Evolutionary conservation across 2,329 filamentous ascomycete genomes (phyloP), one percentile per base, ranked within the genome.

Genomic region (Ceratocystis alfenasii): DNA sequence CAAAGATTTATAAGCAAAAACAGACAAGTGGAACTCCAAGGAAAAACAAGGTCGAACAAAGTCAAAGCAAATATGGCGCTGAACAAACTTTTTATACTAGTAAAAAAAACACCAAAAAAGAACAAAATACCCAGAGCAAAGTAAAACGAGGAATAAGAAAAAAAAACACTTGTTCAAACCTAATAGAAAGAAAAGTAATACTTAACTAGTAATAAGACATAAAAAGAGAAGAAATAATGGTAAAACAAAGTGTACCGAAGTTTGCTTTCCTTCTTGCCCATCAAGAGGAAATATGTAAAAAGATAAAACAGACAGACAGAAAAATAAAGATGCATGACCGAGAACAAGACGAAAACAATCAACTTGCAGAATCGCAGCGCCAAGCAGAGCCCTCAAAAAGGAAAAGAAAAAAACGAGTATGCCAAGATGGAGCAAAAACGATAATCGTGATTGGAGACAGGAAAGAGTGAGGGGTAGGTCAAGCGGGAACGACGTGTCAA

Each of bases 41-140:
- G 10, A 22, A 46, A 65, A 20, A 62, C 28, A n/a, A 22, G n/a
- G 17, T 10, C 8, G 62, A 20, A 53, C 28, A n/a, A 22, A 5
- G 17, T 10, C 8, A 22, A 44, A 63, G 60, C 30, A 55, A 62
- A 45, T 57, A 64, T 55, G 63, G 62, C 66, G 65, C 66, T 64
- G 50, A 64, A 65, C 53, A 66, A 67, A 64, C 68, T 67, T 67
- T 67, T 67, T 66, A 64, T 36, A 65, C 65, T 63, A 62, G 33
- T 28, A 59, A 61, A 45, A 63, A 44, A 57, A 62, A 41, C 60
- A 48, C 41, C 53, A 65, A 57, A 62, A 20, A 20, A 63, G 53
- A 57, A 55, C 64, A 59, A 41, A 30, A 67, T 41, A 41, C 36
- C 36, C 36, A 41, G 12, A 41, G 36, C 36, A 41, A 41, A 41